phyloP scores from a whole-genome alignment of 1,139 yeast species.

The Hemisphaericaspora lyxosophila region DNA sequence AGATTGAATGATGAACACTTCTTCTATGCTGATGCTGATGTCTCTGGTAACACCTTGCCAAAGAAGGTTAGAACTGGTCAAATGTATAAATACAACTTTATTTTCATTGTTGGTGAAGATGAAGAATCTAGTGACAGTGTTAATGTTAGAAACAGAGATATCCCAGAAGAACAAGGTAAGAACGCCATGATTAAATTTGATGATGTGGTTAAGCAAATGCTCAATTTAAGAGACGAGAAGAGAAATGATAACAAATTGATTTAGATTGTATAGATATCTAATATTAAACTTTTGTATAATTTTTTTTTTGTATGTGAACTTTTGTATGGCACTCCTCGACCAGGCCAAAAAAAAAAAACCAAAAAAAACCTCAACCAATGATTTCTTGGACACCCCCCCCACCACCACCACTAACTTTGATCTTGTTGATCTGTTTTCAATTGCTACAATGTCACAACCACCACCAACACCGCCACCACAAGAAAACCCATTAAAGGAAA shows the following conservation, averaged over 20 bases:
- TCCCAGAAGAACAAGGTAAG: slow-evolving; percentile 79
- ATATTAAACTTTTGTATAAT: not conserved
- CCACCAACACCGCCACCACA: slow-evolving; percentile 1
- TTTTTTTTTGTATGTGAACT: not conserved
- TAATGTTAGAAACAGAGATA: slow-evolving; percentile 91
- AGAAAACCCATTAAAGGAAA: slow-evolving; percentile 4
- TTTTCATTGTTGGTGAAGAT: slow-evolving; percentile 94
- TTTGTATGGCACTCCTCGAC: too few relatives aligned
- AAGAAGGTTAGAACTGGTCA: slow-evolving; percentile 97
- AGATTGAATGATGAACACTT: slow-evolving; percentile 60
- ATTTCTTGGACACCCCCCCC: too few relatives aligned
- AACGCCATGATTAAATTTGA: slow-evolving; percentile 75
- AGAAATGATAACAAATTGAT: slow-evolving; percentile 63
- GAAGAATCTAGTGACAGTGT: slow-evolving; percentile 78
- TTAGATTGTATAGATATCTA: slow-evolving; percentile 11
- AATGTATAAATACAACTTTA: slow-evolving; percentile 86
- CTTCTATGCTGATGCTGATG: slow-evolving; percentile 88
- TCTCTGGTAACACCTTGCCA: slow-evolving; percentile 90
- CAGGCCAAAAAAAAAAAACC: too few relatives aligned
- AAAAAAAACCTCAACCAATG: too few relatives aligned
- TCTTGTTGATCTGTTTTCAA: too few relatives aligned
- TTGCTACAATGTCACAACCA: too few relatives aligned
- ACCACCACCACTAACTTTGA: too few relatives aligned
- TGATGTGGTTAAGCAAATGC: slow-evolving; percentile 66
- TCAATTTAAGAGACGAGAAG: slow-evolving; percentile 61